These are phyloP conservation scores for Suzukiozyma palmioleophila DNA, from an alignment of 1,139 yeast genomes.

Conservation along the genomic window DNA sequence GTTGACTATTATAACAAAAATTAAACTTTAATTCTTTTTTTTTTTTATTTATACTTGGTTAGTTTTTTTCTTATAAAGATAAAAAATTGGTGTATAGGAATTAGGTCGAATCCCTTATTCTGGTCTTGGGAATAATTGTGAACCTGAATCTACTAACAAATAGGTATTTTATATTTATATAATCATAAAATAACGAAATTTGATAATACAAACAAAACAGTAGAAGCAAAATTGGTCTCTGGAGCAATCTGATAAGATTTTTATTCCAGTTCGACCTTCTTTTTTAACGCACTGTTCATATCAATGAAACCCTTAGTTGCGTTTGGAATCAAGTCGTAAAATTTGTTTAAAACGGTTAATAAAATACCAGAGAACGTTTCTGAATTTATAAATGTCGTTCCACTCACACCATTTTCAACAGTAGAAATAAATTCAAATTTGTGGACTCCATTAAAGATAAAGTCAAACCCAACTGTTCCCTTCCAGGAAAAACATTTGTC, in stretches of 20 bases:
- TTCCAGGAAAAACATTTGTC: slow-evolving; percentile 6
- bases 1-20: slow-evolving; percentile 1
- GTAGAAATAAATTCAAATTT: slow-evolving; percentile 6
- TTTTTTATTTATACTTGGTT: slow-evolving; percentile 1
- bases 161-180: not conserved
- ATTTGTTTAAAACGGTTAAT: not conserved
- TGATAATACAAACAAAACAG: too few species aligned
- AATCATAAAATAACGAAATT: too few species aligned
- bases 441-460: slow-evolving; percentile 7
- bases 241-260: too few species aligned
- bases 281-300: slow-evolving; percentile 1
- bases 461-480: slow-evolving; percentile 6
- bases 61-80: slow-evolving; percentile 3
- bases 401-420: slow-evolving; percentile 5
- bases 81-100: slow-evolving; percentile 2
- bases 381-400: slow-evolving; percentile 6
- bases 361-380: slow-evolving; percentile 8
- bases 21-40: slow-evolving; percentile 3
- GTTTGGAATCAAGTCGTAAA: not conserved
- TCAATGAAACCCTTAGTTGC: slow-evolving; percentile 1
- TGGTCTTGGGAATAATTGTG: slow-evolving; percentile 4
- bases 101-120: slow-evolving; percentile 2
- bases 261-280: not conserved
- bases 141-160: not conserved
- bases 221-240: too few species aligned